Evolutionary conservation across 2,329 filamentous ascomycete species (phyloP), one percentile per base, ranked within the genome.

Genomic region (Fusarium piperis): DNA sequence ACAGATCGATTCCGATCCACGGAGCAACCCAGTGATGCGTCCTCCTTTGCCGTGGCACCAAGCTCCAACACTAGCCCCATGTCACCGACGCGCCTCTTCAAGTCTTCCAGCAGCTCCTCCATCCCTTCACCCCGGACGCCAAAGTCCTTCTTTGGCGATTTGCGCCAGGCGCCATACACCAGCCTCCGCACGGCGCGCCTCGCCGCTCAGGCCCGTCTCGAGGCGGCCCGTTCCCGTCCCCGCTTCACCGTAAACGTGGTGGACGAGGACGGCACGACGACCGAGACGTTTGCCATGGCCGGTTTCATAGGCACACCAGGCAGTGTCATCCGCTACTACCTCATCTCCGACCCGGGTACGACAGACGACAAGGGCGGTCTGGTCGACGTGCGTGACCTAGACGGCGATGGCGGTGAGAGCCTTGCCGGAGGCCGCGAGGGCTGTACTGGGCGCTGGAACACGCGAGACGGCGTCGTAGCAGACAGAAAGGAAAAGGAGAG

Each of bases 191-290:
- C 81, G 20, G 85, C 91, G 2, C 88, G 92, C 0, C 82, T 90
- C 8, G 87, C 89, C 16, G 92, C 92, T 0, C 92, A 94, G 77
- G 81, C 85, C 0, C 86, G 92, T 1, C 85, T 93, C 23, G 88
- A 92, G 38, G 84, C 85, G 20, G 89, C 90, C 0, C 83, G 85
- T 23, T 81, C 82, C 26, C 75, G 81, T 2, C 89, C 89, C 2
- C 83, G 85, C 16, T 91, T 91, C 76, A 84, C 84, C 9, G 84
- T 94, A 36, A 86, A 89, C 12, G 85, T 94, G 2, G 78, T 83
- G 3, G 84, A 87, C 65, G 87, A 89, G 66, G 79, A 85, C 15
- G 88, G 88, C 1, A 78, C 80, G 2, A 73, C 89, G 1, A 78
- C 84, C 1, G 86, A 90, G 32, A 83, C 85, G 3, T 88, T 87